A percentile compares a stretch with the other conserved stretches of the same genome.
Conservation (phyloP, 805 yeast genomes). For the Ogataea allantospora region DNA sequence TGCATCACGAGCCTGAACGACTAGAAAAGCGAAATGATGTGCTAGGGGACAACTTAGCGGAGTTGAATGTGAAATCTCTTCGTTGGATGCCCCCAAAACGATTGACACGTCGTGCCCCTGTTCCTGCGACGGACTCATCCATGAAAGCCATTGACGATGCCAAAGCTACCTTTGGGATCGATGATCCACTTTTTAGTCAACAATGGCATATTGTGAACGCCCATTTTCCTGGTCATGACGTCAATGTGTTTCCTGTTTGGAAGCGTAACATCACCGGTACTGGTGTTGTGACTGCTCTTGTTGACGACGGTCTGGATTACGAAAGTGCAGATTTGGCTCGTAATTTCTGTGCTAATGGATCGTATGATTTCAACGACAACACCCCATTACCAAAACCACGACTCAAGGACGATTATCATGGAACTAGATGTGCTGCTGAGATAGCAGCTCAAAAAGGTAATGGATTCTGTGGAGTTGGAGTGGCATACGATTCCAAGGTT, state of each 20-base stretch:
- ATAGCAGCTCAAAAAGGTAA: conserved; percentile 84
- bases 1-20: conserved; percentile 34
- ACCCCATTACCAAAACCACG: conserved; percentile 75
- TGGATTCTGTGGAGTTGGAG: conserved; percentile 92
- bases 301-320: conserved; percentile 92
- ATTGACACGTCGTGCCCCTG: conserved; percentile 59
- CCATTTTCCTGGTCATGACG: conserved; percentile 71
- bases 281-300: conserved; percentile 81
- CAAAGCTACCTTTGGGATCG: conserved; percentile 53
- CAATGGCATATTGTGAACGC: conserved; percentile 95
- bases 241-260: conserved; percentile 88
- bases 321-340: conserved; percentile 69
- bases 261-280: conserved; percentile 72
- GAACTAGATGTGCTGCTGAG: conserved; percentile 98
- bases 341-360: conserved; percentile 73
- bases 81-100: conserved; percentile 54
- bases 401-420: conserved; percentile 82
- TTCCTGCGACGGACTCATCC: conserved; percentile 56
- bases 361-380: conserved; percentile 90
- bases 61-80: conserved; percentile 44
- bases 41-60: conserved; percentile 19
- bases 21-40: conserved; percentile 3
- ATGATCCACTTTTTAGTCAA: conserved; percentile 76
- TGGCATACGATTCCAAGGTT: conserved; percentile 84
- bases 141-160: conserved; percentile 46